These are phyloP conservation scores for Suillus subluteus DNA, from an alignment of 768 basidiomycete genomes.

Conservation along the genomic window DNA sequence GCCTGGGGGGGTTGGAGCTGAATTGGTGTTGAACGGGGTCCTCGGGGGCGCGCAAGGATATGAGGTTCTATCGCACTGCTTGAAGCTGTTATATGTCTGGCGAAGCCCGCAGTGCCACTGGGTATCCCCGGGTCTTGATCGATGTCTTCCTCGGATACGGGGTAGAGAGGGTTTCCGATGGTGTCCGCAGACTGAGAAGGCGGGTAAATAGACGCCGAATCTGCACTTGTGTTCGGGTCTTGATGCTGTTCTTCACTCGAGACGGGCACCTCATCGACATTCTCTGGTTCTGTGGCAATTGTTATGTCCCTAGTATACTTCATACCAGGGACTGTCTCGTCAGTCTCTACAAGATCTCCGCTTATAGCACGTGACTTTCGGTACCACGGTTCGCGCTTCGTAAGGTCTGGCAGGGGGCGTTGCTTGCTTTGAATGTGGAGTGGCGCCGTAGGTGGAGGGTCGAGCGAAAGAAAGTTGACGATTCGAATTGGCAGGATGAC, in stretches of 20 bases:
- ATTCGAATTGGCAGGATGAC: constrained; percentile 77
- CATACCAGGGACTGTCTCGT: constrained; percentile 37
- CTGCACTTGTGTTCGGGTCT: constrained; percentile 15
- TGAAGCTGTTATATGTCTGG: constrained; percentile 24
- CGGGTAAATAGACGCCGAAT: constrained; percentile 31
- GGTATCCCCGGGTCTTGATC: constrained; percentile 27
- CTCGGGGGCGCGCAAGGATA: constrained; percentile 19
- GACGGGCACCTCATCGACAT: constrained; percentile 12
- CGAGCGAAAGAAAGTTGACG: constrained; percentile 84
- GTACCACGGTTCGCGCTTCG: constrained; percentile 31
- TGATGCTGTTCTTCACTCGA: constrained; percentile 12
- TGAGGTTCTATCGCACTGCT: constrained; percentile 20
- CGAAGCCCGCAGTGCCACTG: constrained; percentile 27
- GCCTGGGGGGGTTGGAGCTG: constrained; percentile 22
- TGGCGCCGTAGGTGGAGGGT: constrained; percentile 63
- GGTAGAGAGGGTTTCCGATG: constrained; percentile 17
- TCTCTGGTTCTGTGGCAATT: constrained; percentile 28
- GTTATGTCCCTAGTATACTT: constrained; percentile 34
- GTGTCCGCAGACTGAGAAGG: constrained; percentile 29
- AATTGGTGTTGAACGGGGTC: constrained; percentile 20
- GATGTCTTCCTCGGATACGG: constrained; percentile 32
- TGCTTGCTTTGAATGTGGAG: constrained; percentile 24
- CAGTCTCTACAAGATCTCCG: constrained; percentile 12
- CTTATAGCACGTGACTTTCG: constrained; percentile 29
- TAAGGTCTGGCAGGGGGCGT: constrained; percentile 25